Conservation (phyloP, 176 grass and related monocot genomes). For the Ananas comosus region DNA sequence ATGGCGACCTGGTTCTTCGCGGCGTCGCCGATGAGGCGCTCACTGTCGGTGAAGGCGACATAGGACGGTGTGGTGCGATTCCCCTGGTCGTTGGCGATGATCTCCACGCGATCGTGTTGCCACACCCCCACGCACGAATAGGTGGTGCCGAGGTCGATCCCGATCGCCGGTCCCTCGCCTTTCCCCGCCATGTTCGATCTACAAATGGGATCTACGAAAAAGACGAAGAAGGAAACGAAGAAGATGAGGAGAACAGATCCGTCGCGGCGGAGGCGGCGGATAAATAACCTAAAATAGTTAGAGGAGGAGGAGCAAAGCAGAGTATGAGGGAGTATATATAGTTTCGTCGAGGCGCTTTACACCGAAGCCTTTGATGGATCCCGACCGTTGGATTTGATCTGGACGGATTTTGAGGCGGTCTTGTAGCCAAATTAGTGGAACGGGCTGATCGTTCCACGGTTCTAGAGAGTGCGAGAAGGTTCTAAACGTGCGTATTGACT, state of each 20-base stretch:
- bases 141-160: slow-evolving; percentile 82
- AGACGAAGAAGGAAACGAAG: background rate
- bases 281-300: background rate
- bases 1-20: slow-evolving; percentile 97
- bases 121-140: slow-evolving; percentile 90
- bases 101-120: slow-evolving; percentile 85
- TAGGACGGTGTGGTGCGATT: slow-evolving; percentile 81
- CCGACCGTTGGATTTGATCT: slow-evolving; percentile 20
- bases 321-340: slow-evolving; percentile 13
- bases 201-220: background rate
- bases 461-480: background rate
- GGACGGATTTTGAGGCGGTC: slow-evolving; percentile 5
- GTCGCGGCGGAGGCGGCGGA: slow-evolving; percentile 7
- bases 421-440: background rate
- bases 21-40: slow-evolving; percentile 72
- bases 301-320: background rate
- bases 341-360: slow-evolving; percentile 11
- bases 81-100: slow-evolving; percentile 87
- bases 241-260: background rate
- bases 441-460: background rate
- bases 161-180: slow-evolving; percentile 82
- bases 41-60: slow-evolving; percentile 64
- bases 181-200: slow-evolving; percentile 47
- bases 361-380: slow-evolving; percentile 25
- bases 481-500: background rate